Conservation (phyloP, 345 rosid species). For the Gossypium ekmanianum region DNA sequence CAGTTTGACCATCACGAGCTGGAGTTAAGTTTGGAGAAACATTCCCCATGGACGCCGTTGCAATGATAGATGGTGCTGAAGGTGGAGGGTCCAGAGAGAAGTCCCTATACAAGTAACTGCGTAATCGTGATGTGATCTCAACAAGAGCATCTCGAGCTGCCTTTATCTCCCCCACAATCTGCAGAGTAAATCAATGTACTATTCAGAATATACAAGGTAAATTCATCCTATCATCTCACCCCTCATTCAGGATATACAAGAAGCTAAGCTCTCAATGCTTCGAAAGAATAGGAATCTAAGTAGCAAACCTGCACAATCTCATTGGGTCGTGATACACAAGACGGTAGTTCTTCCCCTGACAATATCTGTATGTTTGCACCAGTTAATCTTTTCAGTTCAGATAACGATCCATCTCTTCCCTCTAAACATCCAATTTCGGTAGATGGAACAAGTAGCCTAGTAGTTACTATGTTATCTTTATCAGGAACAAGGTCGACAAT, state of each 20-base stretch:
- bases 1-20: conserved; percentile 45
- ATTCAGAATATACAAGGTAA: conserved; percentile 18
- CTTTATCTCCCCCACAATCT: conserved; percentile 92
- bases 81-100: conserved; percentile 57
- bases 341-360: conserved; percentile 63
- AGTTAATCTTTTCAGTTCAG: conserved; percentile 65
- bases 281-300: conserved; percentile 8
- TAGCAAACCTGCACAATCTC: conserved; percentile 78
- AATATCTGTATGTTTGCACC: conserved; percentile 75
- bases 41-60: conserved; percentile 41
- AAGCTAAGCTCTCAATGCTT: conserved; percentile 11
- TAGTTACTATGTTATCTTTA: conserved; percentile 64
- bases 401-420: conserved; percentile 77
- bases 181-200: conserved; percentile 23
- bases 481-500: conserved; percentile 73
- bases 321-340: conserved; percentile 52
- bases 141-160: conserved; percentile 93
- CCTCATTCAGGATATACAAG: conserved; percentile 11
- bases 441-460: conserved; percentile 68
- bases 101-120: conserved; percentile 69
- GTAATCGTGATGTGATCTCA: conserved; percentile 72
- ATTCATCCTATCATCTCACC: conserved; percentile 5
- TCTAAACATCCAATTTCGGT: conserved; percentile 78
- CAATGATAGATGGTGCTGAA: conserved; percentile 39
- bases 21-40: conserved; percentile 46